phyloP scores from a whole-genome alignment of 2,329 filamentous ascomycete species.

The Neofusicoccum parvum region DNA sequence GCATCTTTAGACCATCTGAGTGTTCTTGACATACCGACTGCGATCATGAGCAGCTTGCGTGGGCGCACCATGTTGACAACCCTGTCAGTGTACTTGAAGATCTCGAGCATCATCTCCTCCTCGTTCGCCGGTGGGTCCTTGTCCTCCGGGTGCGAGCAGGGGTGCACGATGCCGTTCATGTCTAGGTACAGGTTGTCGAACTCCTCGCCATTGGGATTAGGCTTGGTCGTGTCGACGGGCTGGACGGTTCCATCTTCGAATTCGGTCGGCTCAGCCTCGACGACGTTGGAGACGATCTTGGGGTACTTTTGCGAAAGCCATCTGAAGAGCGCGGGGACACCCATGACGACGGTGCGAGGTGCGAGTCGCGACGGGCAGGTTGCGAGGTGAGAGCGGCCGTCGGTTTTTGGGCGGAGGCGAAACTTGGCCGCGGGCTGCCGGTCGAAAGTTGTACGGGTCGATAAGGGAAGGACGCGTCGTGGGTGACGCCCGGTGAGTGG shows the following conservation, averaged over 20 bases:
- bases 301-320: slow-evolving; percentile 98
- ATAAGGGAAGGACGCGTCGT: slow-evolving; percentile 4
- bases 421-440: not conserved
- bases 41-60: slow-evolving; percentile 94
- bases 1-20: slow-evolving; percentile 6
- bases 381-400: not conserved
- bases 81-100: slow-evolving; percentile 98
- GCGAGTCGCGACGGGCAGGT: not conserved
- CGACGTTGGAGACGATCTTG: slow-evolving; percentile 90
- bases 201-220: slow-evolving; percentile 97
- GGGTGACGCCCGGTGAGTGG: slow-evolving; percentile 5
- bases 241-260: slow-evolving; percentile 82
- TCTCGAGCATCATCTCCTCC: slow-evolving; percentile 98
- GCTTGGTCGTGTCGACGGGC: slow-evolving; percentile 78
- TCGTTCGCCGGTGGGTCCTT: slow-evolving; percentile 87
- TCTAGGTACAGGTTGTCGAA: slow-evolving; percentile 98
- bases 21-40: slow-evolving; percentile 68
- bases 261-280: slow-evolving; percentile 75
- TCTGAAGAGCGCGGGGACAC: slow-evolving; percentile 92
- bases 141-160: slow-evolving; percentile 96
- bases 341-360: slow-evolving; percentile 61
- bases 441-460: not conserved
- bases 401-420: not conserved
- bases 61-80: slow-evolving; percentile 99
- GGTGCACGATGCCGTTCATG: slow-evolving; percentile 99